Base-by-base conservation (phyloP, 805 yeast species). In the Lipomyces sp. region DNA sequence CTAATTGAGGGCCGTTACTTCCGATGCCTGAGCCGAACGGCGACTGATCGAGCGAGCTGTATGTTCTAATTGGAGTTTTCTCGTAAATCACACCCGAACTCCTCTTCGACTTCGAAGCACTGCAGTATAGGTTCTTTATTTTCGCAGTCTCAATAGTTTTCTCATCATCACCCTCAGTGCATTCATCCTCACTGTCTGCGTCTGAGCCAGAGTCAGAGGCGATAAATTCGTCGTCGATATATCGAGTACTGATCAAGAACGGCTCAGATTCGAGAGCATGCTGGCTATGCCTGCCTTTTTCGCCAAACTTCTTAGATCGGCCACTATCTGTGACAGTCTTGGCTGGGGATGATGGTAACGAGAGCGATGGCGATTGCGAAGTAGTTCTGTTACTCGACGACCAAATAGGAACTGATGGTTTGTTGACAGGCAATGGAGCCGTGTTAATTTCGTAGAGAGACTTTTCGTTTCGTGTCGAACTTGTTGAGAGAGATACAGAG, bases 161-260 rank as follows among this genome's bases (percentile, higher is more conserved):
- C 35, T 34, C 57, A 29, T 42, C 29, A 29, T 30, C 53, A 42
- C 37, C 60, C n/a, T 35, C 29, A 3, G 15, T 56, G 30, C 48
- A 3, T 42, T 15, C 48, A 42, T 13, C 24, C 18, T 4, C 48
- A 42, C 48, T 42, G 48, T 42, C 48, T 24, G 48, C 15, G 24
- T 8, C 48, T 5, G 24, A 42, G n/a, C 10, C 48, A 15, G 48
- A 42, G 29, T 42, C 48, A n/a, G 48, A 42, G 48, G 48, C 48
- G 48, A n/a, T 18, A 15, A 51, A 39, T 10, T 60, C 67, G 33
- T 63, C 66, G 24, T 64, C 67, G 33, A 53, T 10, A 48, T 64
- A 64, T 24, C 67, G 34, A 8, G 67, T 64, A 50, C 67, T 64
- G 39, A 64, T 60, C 34, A 64, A 37, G 30, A 45, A 64, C 39